phyloP scores from a whole-genome alignment of 2,329 filamentous ascomycete species.

The Botrytis medusae region DNA sequence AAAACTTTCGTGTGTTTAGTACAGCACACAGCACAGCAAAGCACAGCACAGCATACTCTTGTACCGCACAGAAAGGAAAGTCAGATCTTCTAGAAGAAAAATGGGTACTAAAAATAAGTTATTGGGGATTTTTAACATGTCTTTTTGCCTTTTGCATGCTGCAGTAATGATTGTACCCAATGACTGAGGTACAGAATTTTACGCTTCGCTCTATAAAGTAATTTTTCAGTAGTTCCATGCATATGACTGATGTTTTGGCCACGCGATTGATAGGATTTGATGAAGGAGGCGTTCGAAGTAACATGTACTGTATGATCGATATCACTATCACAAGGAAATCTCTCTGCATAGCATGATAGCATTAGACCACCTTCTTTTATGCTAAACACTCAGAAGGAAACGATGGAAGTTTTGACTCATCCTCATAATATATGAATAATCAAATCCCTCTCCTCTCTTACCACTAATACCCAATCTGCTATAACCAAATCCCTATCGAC shows the following conservation, averaged over 20 bases:
- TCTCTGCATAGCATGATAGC: neutral
- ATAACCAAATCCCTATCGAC: neutral
- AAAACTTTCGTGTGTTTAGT: constrained; percentile 2
- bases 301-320: neutral
- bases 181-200: neutral
- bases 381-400: neutral
- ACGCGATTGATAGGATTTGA: constrained; percentile 14
- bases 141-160: neutral
- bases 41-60: neutral
- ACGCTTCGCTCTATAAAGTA: neutral
- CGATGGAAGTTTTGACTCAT: neutral
- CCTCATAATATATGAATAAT: neutral
- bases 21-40: constrained; percentile 1
- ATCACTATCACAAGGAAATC: neutral
- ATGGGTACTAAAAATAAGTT: constrained; percentile 13
- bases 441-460: constrained; percentile 1
- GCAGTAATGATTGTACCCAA: constrained; percentile 2
- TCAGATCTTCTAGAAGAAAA: constrained; percentile 15
- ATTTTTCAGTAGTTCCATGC: neutral
- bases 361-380: neutral
- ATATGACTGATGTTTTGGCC: neutral
- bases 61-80: constrained; percentile 1
- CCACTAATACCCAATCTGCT: neutral
- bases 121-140: neutral
- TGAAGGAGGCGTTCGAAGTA: neutral